phyloP scores from a whole-genome alignment of 2,329 filamentous ascomycete genomes.

The Diaporthe sp. region DNA sequence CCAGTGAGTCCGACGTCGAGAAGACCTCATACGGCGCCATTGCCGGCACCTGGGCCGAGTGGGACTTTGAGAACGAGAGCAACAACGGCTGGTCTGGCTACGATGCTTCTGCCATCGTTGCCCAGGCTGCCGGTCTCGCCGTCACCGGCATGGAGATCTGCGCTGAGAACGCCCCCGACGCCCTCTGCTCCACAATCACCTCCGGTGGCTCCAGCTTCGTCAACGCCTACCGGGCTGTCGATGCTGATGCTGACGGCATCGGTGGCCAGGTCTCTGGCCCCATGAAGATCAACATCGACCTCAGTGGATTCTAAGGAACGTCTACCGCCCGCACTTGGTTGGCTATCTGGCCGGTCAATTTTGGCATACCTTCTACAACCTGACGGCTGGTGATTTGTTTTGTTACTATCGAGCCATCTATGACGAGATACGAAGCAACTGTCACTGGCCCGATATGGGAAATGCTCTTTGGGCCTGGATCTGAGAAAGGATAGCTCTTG shows the following conservation, averaged over 20 bases:
- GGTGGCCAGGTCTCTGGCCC: conserved; percentile 43
- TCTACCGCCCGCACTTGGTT: neutral
- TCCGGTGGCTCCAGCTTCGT: conserved; percentile 46
- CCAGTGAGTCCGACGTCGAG: conserved; percentile 46
- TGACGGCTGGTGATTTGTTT: conserved; percentile 16
- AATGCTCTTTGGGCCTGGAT: conserved; percentile 30
- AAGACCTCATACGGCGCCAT: conserved; percentile 57
- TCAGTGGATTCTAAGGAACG: conserved; percentile 30
- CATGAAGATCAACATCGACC: conserved; percentile 41
- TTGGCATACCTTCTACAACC: conserved; percentile 22
- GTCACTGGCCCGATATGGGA: conserved; percentile 21
- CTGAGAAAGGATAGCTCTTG: conserved; percentile 24
- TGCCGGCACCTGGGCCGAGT: conserved; percentile 64
- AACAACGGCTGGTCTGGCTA: conserved; percentile 66
- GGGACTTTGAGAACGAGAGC: conserved; percentile 60
- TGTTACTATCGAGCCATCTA: conserved; percentile 29
- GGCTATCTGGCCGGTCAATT: conserved; percentile 17
- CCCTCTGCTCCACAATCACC: conserved; percentile 51
- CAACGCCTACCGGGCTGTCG: conserved; percentile 54
- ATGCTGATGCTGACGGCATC: conserved; percentile 52
- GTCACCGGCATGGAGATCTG: conserved; percentile 56
- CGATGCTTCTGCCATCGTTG: conserved; percentile 65
- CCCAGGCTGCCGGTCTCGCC: conserved; percentile 54
- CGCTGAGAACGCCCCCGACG: conserved; percentile 48
- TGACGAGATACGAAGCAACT: conserved; percentile 28